Base-by-base conservation (phyloP, 2,329 filamentous ascomycete species). In the Sporothrix globosa region DNA sequence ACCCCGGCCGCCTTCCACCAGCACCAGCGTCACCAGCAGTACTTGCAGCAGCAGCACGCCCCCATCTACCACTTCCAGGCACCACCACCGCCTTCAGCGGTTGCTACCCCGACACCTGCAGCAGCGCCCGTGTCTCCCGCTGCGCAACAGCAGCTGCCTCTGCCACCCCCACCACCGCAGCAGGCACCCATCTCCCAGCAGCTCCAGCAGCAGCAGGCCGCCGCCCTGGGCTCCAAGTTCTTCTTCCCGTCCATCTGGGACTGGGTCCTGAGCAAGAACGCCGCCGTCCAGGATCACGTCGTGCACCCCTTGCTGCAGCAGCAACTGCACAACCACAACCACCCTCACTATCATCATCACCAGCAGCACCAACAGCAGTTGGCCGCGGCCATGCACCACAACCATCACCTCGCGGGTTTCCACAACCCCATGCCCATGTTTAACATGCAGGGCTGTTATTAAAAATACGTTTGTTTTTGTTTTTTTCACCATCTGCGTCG, bases 351-450 rank as follows among this genome's bases (percentile, higher is more conserved):
- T 6, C 46, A 69, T 17, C 50, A 70, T 5, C 61, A 66, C 24
- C 53, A 60, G 21, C 69, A 67, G 61, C 79, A 83, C 65, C 81
- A 83, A 30, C 86, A 87, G 70, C 84, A 86, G 72, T 83, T 84
- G 60, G 41, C 53, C 4, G 48, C 48, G 19, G 48, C 48, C 1
- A 50, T 50, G 19, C 56, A 63, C 44, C 68, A 69, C 41, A 44
- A 14, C 58, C 50, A 53, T 13, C 50, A 69, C 68, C 24, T 50
- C n/a, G 19, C 63, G 24, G 63, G 27, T 21, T 63, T 67, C 34
- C 39, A 70, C 39, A 65, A 67, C 52, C 69, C 65, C 13, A 70
- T 70, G 41, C 53, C 65, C 30, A 48, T 65, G 41, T 67, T 70
- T n/a, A 50, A 69, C 41, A 58, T 58, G 65, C 65, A 67, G 44